Conservation (phyloP, 208 protist genomes). For the Leishmania guyanensis region DNA sequence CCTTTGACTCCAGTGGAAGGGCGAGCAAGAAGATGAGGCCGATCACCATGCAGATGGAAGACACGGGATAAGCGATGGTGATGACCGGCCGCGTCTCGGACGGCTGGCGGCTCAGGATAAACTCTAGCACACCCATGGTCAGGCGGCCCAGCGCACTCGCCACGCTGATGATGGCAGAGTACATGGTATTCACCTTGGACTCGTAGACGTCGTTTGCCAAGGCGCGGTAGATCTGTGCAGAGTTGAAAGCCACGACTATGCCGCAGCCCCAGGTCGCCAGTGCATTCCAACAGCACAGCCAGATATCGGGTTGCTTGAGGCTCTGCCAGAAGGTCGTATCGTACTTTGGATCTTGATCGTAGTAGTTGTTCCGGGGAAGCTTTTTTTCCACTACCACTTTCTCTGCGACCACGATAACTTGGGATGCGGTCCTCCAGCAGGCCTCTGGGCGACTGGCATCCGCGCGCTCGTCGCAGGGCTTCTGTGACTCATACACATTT, state of each 20-base stretch:
- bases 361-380: neutral
- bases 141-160: conserved; percentile 67
- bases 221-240: conserved; percentile 59
- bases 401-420: neutral
- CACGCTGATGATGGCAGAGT: conserved; percentile 58
- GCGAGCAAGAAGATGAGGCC: conserved; percentile 49
- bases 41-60: conserved; percentile 38
- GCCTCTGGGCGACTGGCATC: conserved; percentile 37
- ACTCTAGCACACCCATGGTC: conserved; percentile 53
- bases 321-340: conserved; percentile 47
- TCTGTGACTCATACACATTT: conserved; percentile 20
- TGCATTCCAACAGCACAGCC: conserved; percentile 61
- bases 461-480: conserved; percentile 36
- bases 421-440: neutral
- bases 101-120: conserved; percentile 30
- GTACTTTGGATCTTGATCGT: neutral
- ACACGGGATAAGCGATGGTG: conserved; percentile 42
- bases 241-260: conserved; percentile 69
- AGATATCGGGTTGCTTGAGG: conserved; percentile 24
- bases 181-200: conserved; percentile 45
- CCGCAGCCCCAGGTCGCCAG: conserved; percentile 69
- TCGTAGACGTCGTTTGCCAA: conserved; percentile 41
- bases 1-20: conserved; percentile 43
- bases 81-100: conserved; percentile 41
- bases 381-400: neutral